Evolutionary conservation across 371 early-diverging fungal genomes (phyloP).

Genomic region (Mucor plumbeus): DNA sequence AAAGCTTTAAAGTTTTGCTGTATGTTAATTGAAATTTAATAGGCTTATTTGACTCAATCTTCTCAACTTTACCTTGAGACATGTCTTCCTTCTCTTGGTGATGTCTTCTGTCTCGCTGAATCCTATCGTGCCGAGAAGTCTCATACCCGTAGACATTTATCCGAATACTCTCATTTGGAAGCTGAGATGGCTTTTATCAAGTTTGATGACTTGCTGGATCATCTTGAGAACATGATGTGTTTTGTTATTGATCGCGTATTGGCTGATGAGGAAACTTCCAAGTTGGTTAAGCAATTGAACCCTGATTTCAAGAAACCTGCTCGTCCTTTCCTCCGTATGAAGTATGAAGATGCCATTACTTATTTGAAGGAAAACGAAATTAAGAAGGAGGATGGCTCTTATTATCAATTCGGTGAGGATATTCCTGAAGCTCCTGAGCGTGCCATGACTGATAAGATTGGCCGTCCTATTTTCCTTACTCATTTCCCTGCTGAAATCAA

Average conservation of each 20-base stretch:
- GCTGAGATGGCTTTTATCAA: slow-evolving; percentile 97
- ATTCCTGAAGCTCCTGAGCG: slow-evolving; percentile 99
- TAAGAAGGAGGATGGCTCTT: slow-evolving; percentile 89
- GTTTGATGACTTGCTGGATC: slow-evolving; percentile 91
- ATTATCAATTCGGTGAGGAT: slow-evolving; percentile 98
- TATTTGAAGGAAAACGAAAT: slow-evolving; percentile 94
- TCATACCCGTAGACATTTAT: slow-evolving; percentile 98
- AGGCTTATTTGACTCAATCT: slow-evolving; percentile 99
- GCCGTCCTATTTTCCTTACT: slow-evolving; percentile 96
- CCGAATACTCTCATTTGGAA: slow-evolving; percentile 99
- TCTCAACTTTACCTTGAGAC: slow-evolving; percentile 99
- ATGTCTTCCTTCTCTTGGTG: slow-evolving; percentile 94
- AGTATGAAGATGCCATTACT: slow-evolving; percentile 96
- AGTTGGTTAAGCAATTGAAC: slow-evolving; percentile 89
- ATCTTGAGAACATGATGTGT: slow-evolving; percentile 93
- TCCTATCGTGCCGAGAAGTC: slow-evolving; percentile 99
- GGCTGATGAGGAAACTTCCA: slow-evolving; percentile 76
- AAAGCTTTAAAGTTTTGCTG: no score
- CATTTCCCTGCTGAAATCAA: slow-evolving; percentile 99
- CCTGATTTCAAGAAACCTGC: slow-evolving; percentile 87
- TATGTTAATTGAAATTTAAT: background rate
- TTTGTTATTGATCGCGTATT: slow-evolving; percentile 86
- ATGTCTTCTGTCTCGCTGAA: slow-evolving; percentile 97
- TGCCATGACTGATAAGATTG: slow-evolving; percentile 96
- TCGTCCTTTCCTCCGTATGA: slow-evolving; percentile 96